phyloP scores from a whole-genome alignment of 2,329 filamentous ascomycete genomes.

The Ceratocystis papillata region DNA sequence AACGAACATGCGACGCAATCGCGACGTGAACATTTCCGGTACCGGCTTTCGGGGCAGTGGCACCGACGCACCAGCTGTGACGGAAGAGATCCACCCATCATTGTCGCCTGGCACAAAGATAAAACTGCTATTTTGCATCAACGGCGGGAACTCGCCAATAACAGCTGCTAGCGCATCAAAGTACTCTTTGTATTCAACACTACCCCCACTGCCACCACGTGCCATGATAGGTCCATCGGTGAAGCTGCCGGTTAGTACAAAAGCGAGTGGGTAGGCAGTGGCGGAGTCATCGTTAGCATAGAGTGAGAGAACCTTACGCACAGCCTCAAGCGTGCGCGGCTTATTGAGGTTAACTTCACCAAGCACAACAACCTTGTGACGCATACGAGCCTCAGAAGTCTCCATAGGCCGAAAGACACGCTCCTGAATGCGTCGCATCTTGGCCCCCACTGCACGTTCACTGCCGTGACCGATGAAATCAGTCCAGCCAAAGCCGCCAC shows the following conservation, averaged over 20 bases:
- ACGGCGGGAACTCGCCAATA: constrained; percentile 68
- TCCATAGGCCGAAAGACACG: constrained; percentile 46
- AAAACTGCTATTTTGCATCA: constrained; percentile 72
- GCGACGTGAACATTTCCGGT: constrained; percentile 80
- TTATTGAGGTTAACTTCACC: constrained; percentile 81
- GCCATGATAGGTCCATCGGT: constrained; percentile 54
- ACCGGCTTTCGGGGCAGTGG: constrained; percentile 60
- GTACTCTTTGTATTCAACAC: constrained; percentile 93
- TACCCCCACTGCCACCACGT: constrained; percentile 55
- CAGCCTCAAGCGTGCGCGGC: constrained; percentile 66
- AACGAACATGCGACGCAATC: constrained; percentile 70
- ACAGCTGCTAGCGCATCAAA: constrained; percentile 80
- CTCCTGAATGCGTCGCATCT: constrained; percentile 72
- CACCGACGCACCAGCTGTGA: constrained; percentile 61
- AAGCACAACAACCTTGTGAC: constrained; percentile 58
- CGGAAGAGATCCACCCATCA: constrained; percentile 90
- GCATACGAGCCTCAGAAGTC: constrained; percentile 31
- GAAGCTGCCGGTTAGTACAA: constrained; percentile 82
- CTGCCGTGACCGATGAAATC: constrained; percentile 90
- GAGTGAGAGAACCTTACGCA: constrained; percentile 63
- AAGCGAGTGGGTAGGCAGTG: constrained; percentile 59
- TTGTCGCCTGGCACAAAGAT: constrained; percentile 93
- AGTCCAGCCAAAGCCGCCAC: constrained; percentile 88
- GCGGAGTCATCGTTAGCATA: constrained; percentile 58
- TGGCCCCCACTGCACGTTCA: constrained; percentile 67